Evolutionary conservation across 2,329 filamentous ascomycete species (phyloP).

Genomic region (Claviceps spartinae): DNA sequence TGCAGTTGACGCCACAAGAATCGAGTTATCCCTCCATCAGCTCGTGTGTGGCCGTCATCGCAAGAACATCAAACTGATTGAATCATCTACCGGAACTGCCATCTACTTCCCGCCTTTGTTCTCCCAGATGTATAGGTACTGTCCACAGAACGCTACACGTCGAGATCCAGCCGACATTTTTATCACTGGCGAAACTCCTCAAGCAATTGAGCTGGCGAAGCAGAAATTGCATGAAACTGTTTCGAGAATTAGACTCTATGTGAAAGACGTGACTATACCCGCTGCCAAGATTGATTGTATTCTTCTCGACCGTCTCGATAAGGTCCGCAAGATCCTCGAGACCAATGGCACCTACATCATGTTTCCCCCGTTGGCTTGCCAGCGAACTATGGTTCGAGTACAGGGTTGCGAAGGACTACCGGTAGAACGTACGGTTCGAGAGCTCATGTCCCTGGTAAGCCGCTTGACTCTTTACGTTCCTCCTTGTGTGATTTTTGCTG

Average conservation of each 20-base stretch:
- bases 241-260: slow-evolving; percentile 63
- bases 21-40: slow-evolving; percentile 81
- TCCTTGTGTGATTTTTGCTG: background rate
- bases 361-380: slow-evolving; percentile 76
- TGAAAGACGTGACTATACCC: slow-evolving; percentile 86
- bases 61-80: slow-evolving; percentile 96
- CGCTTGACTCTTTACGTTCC: background rate
- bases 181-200: slow-evolving; percentile 79
- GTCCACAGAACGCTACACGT: slow-evolving; percentile 64
- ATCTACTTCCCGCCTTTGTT: slow-evolving; percentile 98
- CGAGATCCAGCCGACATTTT: slow-evolving; percentile 84
- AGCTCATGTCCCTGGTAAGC: slow-evolving; percentile 84
- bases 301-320: slow-evolving; percentile 78
- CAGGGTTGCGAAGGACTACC: slow-evolving; percentile 89
- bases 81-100: slow-evolving; percentile 86
- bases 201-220: slow-evolving; percentile 80
- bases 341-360: slow-evolving; percentile 91
- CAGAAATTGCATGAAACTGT: slow-evolving; percentile 81
- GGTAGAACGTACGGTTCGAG: slow-evolving; percentile 85
- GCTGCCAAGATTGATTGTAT: slow-evolving; percentile 92
- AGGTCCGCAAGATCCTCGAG: slow-evolving; percentile 95
- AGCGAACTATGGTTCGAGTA: slow-evolving; percentile 72
- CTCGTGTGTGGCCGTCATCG: slow-evolving; percentile 84
- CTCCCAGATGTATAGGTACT: slow-evolving; percentile 81
- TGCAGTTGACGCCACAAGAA: slow-evolving; percentile 62